Percentiles rank a stretch among this genome's conserved stretches.
These are phyloP conservation scores for Hortiboletus campestris DNA, from an alignment of 768 basidiomycete genomes.

Conservation along the genomic window DNA sequence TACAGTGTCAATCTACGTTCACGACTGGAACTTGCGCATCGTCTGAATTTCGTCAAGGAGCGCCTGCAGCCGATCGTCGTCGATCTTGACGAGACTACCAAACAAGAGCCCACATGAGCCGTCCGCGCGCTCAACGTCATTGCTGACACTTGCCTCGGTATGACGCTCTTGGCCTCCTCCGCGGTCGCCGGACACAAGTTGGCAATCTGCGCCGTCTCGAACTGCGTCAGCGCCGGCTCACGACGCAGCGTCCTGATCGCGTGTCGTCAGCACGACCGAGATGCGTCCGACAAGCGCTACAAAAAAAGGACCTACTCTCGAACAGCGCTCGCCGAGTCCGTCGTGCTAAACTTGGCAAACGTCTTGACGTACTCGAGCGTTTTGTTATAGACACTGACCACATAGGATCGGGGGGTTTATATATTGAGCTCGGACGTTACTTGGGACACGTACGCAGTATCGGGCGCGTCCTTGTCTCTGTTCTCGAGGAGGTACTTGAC, in stretches of 20 bases:
- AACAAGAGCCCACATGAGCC: background rate
- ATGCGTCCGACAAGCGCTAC: background rate
- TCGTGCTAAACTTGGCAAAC: conserved; percentile 87
- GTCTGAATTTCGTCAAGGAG: conserved; percentile 87
- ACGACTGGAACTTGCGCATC: conserved; percentile 87
- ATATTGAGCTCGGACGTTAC: background rate
- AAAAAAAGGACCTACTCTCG: conserved; percentile 66
- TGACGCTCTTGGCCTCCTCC: conserved; percentile 88
- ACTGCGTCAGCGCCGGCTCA: conserved; percentile 79
- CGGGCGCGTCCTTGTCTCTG: conserved; percentile 83
- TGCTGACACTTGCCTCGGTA: conserved; percentile 66
- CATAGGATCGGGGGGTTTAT: background rate
- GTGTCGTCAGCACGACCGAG: background rate
- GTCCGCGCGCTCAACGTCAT: background rate
- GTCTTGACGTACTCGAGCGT: conserved; percentile 89
- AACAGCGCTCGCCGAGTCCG: conserved; percentile 79
- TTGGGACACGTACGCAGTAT: conserved; percentile 84
- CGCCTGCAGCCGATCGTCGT: conserved; percentile 81
- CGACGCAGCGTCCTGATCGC: conserved; percentile 67
- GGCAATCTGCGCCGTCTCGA: conserved; percentile 90
- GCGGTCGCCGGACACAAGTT: conserved; percentile 85
- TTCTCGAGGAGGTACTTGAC: conserved; percentile 89
- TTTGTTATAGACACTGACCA: conserved; percentile 82
- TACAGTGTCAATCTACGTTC: conserved; percentile 17
- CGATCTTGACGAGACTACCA: conserved; percentile 76